These are phyloP conservation scores for Dissophora globulifera DNA, from an alignment of 192 early-diverging fungal genomes.

Conservation along the genomic window DNA sequence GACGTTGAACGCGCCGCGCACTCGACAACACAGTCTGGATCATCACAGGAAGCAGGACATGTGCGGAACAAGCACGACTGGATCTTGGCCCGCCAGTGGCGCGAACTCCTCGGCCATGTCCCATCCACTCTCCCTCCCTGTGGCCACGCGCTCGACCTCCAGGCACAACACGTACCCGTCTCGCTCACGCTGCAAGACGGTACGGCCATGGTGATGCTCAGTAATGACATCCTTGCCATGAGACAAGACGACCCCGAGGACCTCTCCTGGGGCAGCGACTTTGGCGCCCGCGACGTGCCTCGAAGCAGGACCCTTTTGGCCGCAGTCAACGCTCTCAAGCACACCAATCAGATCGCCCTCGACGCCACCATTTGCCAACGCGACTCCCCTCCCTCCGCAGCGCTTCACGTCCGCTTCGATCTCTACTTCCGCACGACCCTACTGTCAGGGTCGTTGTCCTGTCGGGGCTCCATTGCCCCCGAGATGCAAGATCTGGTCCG, in stretches of 20 bases:
- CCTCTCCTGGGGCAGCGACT: slow-evolving; percentile 3
- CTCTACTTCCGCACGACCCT: slow-evolving; percentile 4
- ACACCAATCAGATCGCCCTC: background rate
- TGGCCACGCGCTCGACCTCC: slow-evolving; percentile 1
- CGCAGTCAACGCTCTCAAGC: background rate
- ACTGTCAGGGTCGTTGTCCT: background rate
- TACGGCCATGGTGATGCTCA: slow-evolving; percentile 9
- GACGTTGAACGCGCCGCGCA: background rate
- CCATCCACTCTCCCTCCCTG: background rate
- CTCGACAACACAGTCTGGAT: too few species aligned
- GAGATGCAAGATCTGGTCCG: slow-evolving; percentile 18
- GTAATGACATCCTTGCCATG: slow-evolving; percentile 8
- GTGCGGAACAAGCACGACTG: background rate
- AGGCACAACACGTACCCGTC: background rate
- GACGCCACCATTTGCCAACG: background rate
- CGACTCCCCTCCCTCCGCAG: background rate
- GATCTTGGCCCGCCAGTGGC: slow-evolving; percentile 16
- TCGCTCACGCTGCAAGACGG: slow-evolving; percentile 6
- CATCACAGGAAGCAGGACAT: too few species aligned
- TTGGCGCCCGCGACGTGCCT: background rate
- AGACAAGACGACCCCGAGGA: slow-evolving; percentile 12
- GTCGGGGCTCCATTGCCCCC: background rate
- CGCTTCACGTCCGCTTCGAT: background rate
- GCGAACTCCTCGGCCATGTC: slow-evolving; percentile 10
- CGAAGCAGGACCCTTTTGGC: slow-evolving; percentile 8